A percentile compares a stretch with the other conserved stretches of the same genome.
Evolutionary conservation across 257 asterid species (phyloP).

Genomic region (Datura wrightii): DNA sequence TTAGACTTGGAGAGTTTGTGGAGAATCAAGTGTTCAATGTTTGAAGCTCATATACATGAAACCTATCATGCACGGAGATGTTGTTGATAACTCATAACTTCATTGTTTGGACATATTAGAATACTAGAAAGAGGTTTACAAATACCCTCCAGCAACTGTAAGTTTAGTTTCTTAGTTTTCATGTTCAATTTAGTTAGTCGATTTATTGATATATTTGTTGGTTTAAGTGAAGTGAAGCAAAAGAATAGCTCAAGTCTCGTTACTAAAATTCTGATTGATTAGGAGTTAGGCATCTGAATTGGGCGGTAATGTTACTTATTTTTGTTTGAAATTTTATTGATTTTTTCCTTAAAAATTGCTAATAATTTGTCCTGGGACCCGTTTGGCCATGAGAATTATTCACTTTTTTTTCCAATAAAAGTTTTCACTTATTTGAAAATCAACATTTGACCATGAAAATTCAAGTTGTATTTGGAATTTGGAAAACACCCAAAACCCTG

Average conservation of each 20-base stretch:
- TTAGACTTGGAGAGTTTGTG: not conserved
- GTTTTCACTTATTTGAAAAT: too few relatives aligned
- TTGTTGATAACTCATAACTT: not conserved
- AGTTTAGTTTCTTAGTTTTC: not conserved
- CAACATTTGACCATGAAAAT: too few relatives aligned
- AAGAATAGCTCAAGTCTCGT: not conserved
- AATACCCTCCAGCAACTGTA: not conserved
- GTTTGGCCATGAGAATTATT: too few relatives aligned
- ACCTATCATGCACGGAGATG: not conserved
- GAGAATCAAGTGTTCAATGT: constrained; percentile 10
- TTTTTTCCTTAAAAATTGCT: not conserved
- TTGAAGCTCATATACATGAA: not conserved
- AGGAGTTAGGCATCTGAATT: not conserved
- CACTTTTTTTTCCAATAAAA: too few relatives aligned
- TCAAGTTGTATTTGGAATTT: too few relatives aligned
- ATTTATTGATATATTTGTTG: not conserved
- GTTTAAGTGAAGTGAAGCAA: not conserved
- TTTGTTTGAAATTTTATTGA: not conserved
- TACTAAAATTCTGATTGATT: not conserved
- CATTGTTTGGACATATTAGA: not conserved
- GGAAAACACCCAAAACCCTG: too few relatives aligned
- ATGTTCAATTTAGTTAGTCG: not conserved
- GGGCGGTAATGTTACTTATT: not conserved
- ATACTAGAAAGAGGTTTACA: not conserved
- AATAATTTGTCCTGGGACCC: not conserved